These are phyloP conservation scores for Pinus taeda DNA, from an alignment of 75 land plant species.

Conservation along the genomic window DNA sequence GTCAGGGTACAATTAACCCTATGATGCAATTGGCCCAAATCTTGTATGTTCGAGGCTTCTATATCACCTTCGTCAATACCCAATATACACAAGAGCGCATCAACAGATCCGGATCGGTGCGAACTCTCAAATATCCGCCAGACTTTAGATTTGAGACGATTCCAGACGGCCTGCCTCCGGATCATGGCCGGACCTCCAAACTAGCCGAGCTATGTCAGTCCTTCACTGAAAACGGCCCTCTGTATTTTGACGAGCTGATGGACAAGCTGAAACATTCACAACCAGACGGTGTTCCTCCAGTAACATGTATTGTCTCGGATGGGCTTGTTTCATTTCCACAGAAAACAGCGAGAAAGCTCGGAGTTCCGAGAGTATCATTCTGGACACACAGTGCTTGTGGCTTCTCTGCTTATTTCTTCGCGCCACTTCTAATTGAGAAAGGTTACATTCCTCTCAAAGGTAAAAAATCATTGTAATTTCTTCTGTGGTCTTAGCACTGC, in stretches of 20 bases:
- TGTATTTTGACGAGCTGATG: constrained; percentile 20
- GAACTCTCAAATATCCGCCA: neutral
- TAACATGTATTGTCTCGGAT: constrained; percentile 43
- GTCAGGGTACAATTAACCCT: constrained; percentile 42
- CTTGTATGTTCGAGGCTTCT: constrained; percentile 22
- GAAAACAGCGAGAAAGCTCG: constrained; percentile 34
- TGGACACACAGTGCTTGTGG: constrained; percentile 57
- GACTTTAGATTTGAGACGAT: constrained; percentile 20
- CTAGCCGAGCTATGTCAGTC: constrained; percentile 24
- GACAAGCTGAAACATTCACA: constrained; percentile 2
- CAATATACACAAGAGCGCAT: constrained; percentile 22
- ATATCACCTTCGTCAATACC: constrained; percentile 46
- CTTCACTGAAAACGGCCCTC: neutral
- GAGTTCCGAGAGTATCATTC: constrained; percentile 29
- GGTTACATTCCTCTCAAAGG: constrained; percentile 50
- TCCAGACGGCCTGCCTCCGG: constrained; percentile 27
- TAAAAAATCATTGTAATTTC: neutral
- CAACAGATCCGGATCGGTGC: constrained; percentile 1
- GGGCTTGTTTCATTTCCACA: constrained; percentile 34
- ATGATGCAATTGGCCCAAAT: constrained; percentile 40
- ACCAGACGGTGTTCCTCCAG: constrained; percentile 22
- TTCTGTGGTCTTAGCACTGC: too few relatives aligned
- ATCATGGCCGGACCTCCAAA: constrained; percentile 21
- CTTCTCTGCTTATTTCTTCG: constrained; percentile 19
- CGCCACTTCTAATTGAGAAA: neutral